These are phyloP conservation scores for Rhizopogon vulgaris DNA, from an alignment of 768 basidiomycete genomes.

Conservation along the genomic window DNA sequence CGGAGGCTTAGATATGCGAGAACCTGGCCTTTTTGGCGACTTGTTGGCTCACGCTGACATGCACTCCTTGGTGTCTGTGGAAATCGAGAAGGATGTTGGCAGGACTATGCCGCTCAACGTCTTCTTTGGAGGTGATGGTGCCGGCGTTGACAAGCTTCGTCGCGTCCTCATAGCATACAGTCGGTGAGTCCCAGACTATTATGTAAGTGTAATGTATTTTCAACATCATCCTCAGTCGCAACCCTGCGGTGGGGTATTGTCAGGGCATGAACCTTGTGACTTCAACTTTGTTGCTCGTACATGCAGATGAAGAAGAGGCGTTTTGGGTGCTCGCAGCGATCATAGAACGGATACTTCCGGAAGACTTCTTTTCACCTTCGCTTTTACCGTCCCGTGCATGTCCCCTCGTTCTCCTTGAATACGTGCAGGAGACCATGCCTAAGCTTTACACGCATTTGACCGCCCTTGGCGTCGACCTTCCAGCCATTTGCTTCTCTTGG, in stretches of 20 bases:
- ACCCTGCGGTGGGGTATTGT: conserved; percentile 89
- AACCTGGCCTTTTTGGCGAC: conserved; percentile 88
- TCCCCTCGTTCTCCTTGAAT: conserved; percentile 84
- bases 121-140: conserved; percentile 96
- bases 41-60: conserved; percentile 52
- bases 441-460: conserved; percentile 71
- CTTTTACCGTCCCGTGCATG: conserved; percentile 91
- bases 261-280: conserved; percentile 96
- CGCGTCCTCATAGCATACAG: conserved; percentile 90
- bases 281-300: conserved; percentile 86
- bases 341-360: conserved; percentile 82
- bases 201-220: neutral
- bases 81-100: conserved; percentile 96
- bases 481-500: conserved; percentile 98
- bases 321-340: conserved; percentile 93
- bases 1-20: conserved; percentile 85
- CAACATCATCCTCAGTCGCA: conserved; percentile 50
- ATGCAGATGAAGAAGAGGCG: conserved; percentile 94
- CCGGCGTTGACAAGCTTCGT: conserved; percentile 86
- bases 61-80: conserved; percentile 47
- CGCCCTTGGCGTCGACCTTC: conserved; percentile 81
- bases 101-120: conserved; percentile 91
- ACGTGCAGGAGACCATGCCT: conserved; percentile 72
- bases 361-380: conserved; percentile 90
- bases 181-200: conserved; percentile 45